phyloP scores from a whole-genome alignment of 768 basidiomycete genomes.

The Trametes coccinea region DNA sequence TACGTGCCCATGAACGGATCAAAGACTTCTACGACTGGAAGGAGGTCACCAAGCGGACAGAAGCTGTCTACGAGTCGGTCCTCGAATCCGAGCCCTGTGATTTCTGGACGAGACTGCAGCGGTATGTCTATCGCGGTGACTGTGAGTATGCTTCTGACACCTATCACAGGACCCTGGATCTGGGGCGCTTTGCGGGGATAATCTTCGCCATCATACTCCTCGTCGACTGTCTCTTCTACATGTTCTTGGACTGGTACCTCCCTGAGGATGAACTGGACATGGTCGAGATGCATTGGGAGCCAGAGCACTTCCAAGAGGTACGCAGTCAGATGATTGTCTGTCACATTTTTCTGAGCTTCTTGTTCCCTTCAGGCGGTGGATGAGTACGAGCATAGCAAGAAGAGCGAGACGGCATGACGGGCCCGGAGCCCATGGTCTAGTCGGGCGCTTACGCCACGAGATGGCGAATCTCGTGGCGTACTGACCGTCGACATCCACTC shows the following conservation, averaged over 20 bases:
- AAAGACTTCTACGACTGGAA: conserved; percentile 87
- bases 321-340: background rate
- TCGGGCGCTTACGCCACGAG: no score
- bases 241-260: conserved; percentile 80
- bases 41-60: conserved; percentile 76
- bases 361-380: background rate
- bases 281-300: conserved; percentile 66
- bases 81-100: conserved; percentile 60
- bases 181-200: conserved; percentile 80
- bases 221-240: conserved; percentile 87
- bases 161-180: conserved; percentile 61
- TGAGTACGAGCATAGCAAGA: background rate
- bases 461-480: background rate
- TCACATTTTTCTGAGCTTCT: no score
- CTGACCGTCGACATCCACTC: no score
- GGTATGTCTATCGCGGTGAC: conserved; percentile 45
- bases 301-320: conserved; percentile 37
- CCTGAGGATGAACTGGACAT: conserved; percentile 78
- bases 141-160: background rate
- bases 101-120: conserved; percentile 74
- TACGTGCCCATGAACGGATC: conserved; percentile 73
- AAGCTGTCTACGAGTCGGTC: conserved; percentile 76
- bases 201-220: conserved; percentile 88
- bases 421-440: no score
- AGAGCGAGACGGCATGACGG: background rate